phyloP scores from a whole-genome alignment of 2,329 filamentous ascomycete genomes.

The Camillea tinctor region DNA sequence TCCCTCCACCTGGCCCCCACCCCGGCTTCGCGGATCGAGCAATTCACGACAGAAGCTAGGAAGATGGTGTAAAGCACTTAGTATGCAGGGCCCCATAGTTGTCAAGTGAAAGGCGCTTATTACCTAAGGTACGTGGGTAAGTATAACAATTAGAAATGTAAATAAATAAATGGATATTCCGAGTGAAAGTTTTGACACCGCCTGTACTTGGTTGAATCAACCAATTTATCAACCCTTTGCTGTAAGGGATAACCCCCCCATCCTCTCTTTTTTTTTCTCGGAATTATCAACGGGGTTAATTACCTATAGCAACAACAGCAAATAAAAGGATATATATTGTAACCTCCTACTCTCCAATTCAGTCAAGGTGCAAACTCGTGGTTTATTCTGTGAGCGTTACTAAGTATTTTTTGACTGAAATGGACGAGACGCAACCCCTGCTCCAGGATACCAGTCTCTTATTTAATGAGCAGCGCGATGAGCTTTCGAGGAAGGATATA shows the following conservation, averaged over 20 bases:
- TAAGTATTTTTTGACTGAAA: constrained; percentile 10
- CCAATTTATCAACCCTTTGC: too few relatives aligned
- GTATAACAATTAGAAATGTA: too few relatives aligned
- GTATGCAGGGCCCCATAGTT: background rate
- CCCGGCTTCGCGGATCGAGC: background rate
- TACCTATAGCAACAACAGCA: too few relatives aligned
- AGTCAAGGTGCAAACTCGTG: background rate
- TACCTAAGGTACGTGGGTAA: background rate
- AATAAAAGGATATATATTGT: too few relatives aligned
- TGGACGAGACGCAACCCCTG: constrained; percentile 37
- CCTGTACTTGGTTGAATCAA: too few relatives aligned
- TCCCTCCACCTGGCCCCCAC: too few relatives aligned
- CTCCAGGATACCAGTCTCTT: constrained; percentile 26
- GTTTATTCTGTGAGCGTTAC: too few relatives aligned
- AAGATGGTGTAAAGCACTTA: too few relatives aligned
- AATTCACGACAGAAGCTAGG: background rate
- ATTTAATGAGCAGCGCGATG: constrained; percentile 20
- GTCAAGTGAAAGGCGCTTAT: background rate
- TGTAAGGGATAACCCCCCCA: too few relatives aligned
- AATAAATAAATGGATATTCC: background rate
- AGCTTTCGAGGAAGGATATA: constrained; percentile 27
- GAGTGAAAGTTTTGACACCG: background rate
- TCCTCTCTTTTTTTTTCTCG: too few relatives aligned
- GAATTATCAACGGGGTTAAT: too few relatives aligned
- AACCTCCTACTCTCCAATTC: background rate